A percentile compares a stretch with the other conserved stretches of the same genome.
Conservation (phyloP, 2,329 filamentous ascomycete genomes). For the Fusarium tjaetaba region DNA sequence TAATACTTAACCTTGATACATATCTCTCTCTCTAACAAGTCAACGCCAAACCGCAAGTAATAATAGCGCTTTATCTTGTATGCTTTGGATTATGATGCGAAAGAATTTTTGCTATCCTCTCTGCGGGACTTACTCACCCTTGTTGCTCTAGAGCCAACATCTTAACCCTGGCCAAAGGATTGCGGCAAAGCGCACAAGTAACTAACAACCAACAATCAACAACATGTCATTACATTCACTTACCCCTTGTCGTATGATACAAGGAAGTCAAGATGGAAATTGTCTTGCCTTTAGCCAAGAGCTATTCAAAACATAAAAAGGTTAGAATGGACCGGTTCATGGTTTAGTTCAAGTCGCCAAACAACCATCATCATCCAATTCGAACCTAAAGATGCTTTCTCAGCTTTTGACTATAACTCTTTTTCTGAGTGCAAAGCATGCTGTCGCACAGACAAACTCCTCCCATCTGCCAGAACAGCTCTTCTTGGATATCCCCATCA, state of each 20-base stretch:
- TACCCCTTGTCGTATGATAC: neutral
- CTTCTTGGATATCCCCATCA: neutral
- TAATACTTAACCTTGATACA: neutral
- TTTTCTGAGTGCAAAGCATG: neutral
- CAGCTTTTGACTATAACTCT: neutral
- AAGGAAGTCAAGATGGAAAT: neutral
- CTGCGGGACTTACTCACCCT: neutral
- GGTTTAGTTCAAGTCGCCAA: rapidly evolving
- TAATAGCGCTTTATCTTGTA: rapidly evolving
- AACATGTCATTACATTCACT: neutral
- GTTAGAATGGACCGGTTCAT: rapidly evolving
- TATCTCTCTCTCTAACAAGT: neutral
- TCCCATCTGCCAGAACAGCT: neutral
- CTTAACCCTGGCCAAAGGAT: neutral
- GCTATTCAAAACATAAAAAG: neutral
- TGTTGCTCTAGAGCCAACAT: neutral
- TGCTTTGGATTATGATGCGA: too few relatives aligned
- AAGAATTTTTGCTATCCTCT: neutral
- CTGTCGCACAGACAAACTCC: neutral
- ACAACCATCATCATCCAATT: too few relatives aligned
- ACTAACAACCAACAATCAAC: neutral
- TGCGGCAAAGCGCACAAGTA: neutral
- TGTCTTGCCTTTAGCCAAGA: neutral
- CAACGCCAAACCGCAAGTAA: neutral
- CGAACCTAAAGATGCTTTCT: neutral